Conservation (phyloP, 2,329 filamentous ascomycete species). For the Emergomyces orientalis region DNA sequence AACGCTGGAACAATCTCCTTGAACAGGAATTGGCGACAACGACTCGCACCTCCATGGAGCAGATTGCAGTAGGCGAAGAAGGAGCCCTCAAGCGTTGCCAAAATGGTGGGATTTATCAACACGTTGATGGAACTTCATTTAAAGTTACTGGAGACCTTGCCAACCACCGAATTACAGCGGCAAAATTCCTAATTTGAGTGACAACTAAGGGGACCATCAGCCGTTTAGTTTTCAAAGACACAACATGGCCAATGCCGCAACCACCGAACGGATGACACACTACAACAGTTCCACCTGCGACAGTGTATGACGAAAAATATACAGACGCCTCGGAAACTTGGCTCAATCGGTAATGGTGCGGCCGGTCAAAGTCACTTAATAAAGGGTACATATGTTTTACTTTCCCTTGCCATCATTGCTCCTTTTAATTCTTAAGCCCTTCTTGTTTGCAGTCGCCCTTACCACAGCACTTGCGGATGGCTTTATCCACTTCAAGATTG, state of each 20-base stretch:
- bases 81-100: not conserved
- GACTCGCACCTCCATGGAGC: not conserved
- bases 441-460: not conserved
- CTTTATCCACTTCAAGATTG: too few relatives aligned
- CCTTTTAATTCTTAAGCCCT: not conserved
- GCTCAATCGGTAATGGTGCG: slow-evolving; percentile 27
- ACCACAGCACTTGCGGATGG: slow-evolving; percentile 27
- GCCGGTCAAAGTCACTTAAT: slow-evolving; percentile 28
- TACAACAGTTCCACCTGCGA: not conserved
- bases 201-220: not conserved
- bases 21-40: not conserved
- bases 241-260: not conserved
- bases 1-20: not conserved
- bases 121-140: not conserved
- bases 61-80: not conserved
- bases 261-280: not conserved
- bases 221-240: not conserved
- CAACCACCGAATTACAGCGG: not conserved
- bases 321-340: not conserved
- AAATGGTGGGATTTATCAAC: not conserved
- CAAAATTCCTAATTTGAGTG: not conserved
- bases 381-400: slow-evolving; percentile 11
- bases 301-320: not conserved
- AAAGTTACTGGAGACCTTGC: not conserved
- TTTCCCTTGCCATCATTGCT: not conserved